phyloP scores from a whole-genome alignment of 106 monocot genomes.

The Alisma plantagoaquatica region DNA sequence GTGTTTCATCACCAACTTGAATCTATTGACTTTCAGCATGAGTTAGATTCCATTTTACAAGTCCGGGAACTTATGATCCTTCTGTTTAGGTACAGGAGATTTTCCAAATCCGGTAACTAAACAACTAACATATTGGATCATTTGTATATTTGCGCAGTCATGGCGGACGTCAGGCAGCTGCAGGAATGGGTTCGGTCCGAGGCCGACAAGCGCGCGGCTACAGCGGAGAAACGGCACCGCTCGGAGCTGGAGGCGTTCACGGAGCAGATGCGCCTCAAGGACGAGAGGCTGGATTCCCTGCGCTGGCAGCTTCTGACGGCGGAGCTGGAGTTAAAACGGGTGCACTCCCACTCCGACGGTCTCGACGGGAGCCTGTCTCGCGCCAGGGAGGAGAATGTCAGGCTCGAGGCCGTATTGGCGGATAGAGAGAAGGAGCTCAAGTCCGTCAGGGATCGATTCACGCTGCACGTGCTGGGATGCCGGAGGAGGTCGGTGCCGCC shows the following conservation, averaged over 20 bases:
- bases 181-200: conserved; percentile 61
- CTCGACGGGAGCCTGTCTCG: conserved; percentile 37
- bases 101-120: too few species aligned
- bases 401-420: conserved; percentile 30
- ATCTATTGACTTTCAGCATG: not conserved
- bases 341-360: conserved; percentile 49
- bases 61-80: not conserved
- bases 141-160: not conserved
- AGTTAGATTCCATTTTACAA: not conserved
- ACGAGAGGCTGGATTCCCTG: conserved; percentile 64
- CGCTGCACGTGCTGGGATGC: conserved; percentile 11
- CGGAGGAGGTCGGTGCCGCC: conserved; percentile 20
- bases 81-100: too few species aligned
- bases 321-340: conserved; percentile 56
- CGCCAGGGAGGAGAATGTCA: conserved; percentile 41
- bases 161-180: conserved; percentile 27
- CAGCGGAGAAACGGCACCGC: conserved; percentile 43
- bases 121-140: too few species aligned
- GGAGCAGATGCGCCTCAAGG: conserved; percentile 73
- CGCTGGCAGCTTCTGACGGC: conserved; percentile 46
- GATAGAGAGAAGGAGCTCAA: conserved; percentile 46
- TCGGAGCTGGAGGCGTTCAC: conserved; percentile 75
- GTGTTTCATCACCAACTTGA: too few species aligned
- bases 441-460: conserved; percentile 33
- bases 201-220: conserved; percentile 32